phyloP scores from a whole-genome alignment of 2,329 filamentous ascomycete genomes.

The Alternaria sp. region DNA sequence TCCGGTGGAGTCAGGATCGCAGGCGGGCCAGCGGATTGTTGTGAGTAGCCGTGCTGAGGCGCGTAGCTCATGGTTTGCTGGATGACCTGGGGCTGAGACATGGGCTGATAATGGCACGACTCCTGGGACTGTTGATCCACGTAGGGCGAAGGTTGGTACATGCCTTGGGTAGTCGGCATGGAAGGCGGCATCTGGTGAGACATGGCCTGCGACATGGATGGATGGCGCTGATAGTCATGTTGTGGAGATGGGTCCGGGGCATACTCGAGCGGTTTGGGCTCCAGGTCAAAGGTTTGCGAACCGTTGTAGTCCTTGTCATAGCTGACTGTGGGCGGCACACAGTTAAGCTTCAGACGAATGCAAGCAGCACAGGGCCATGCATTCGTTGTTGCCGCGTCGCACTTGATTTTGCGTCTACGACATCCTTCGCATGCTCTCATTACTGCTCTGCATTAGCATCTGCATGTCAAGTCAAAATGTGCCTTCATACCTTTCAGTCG shows the following conservation, averaged over 20 bases:
- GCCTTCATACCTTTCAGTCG: conserved; percentile 78
- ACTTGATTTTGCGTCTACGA: conserved; percentile 94
- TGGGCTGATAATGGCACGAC: conserved; percentile 44
- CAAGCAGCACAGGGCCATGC: conserved; percentile 97
- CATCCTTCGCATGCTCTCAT: conserved; percentile 98
- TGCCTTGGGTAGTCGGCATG: conserved; percentile 38
- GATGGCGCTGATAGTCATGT: conserved; percentile 49
- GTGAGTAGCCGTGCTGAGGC: conserved; percentile 43
- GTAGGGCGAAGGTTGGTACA: conserved; percentile 48
- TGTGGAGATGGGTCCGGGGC: conserved; percentile 47
- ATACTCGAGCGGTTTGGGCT: conserved; percentile 49
- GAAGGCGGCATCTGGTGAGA: conserved; percentile 38
- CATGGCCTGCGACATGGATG: conserved; percentile 39
- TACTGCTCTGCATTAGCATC: conserved; percentile 61
- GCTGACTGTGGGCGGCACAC: conserved; percentile 83
- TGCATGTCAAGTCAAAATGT: background rate
- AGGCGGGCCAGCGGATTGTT: conserved; percentile 29
- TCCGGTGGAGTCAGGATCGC: conserved; percentile 49
- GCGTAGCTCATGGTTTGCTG: conserved; percentile 45
- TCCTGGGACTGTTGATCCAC: conserved; percentile 43
- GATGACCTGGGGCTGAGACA: conserved; percentile 42
- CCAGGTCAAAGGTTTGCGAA: conserved; percentile 51
- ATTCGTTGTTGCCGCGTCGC: conserved; percentile 95
- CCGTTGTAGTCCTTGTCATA: conserved; percentile 67
- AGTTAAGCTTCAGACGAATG: conserved; percentile 88